Evolutionary conservation across 345 rosid genomes (phyloP).

Genomic region (Gossypium thurberi): DNA sequence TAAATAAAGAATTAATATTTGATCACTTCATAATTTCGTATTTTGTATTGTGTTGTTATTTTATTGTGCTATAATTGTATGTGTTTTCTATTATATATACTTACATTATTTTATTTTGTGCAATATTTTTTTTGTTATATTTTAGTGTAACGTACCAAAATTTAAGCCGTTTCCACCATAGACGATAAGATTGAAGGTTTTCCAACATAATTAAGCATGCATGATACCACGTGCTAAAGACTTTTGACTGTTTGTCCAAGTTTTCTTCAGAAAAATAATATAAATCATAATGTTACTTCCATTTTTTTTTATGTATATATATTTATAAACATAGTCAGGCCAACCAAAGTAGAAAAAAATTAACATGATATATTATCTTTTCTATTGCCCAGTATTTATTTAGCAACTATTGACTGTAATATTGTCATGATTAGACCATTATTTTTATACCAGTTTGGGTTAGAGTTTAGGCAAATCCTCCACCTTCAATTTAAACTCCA

Average conservation of each 20-base stretch:
- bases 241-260: neutral
- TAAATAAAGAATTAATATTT: too few species aligned
- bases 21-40: too few species aligned
- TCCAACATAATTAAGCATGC: neutral
- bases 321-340: neutral
- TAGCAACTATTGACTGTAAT: neutral
- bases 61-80: too few species aligned
- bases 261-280: neutral
- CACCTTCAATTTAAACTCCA: neutral
- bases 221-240: neutral
- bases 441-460: neutral
- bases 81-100: too few species aligned
- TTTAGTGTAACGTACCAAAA: neutral
- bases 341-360: constrained; percentile 1
- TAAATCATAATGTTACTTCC: neutral
- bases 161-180: neutral
- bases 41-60: too few species aligned
- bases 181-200: neutral
- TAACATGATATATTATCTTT: neutral
- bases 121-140: neutral
- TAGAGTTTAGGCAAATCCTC: neutral
- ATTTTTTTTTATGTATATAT: neutral
- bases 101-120: neutral
- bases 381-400: neutral
- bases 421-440: neutral